Base-by-base conservation (phyloP, 192 early-diverging fungal genomes). In the Mortierella claussenii region DNA sequence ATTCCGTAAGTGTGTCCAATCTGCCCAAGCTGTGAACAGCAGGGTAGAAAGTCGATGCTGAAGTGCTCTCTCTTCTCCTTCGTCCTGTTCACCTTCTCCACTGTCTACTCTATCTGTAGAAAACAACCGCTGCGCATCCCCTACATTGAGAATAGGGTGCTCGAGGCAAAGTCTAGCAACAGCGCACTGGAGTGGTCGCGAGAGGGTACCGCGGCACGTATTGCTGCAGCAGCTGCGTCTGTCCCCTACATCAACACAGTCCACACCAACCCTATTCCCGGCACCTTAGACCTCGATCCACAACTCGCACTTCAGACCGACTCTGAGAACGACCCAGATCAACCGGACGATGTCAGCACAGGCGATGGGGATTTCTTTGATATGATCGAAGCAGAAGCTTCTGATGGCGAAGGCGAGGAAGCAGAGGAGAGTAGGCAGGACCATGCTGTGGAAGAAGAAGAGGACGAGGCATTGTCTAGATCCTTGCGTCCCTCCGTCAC, bases 111-210 rank as follows among this genome's bases (percentile, higher is more conserved):
- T 23, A 23, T 15, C 4, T n/a, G 45, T 49, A 75, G 71, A 7
- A 75, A 75, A 33, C 55, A 65, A 30, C 71, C 71, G 3, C 52
- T 75, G 42, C 40, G 71, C 24, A 75, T 75, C 52, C 63, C 62
- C 4, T 75, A 65, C 30, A 55, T 60, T 33, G 63, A 75, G 51
- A 75, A 66, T 55, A 33, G 63, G 11, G 71, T 75, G 1, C 51
- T 75, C 13, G 63, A 75, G 1, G 56, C 66, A 15, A 30, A 65
- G 5, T 60, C 57, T 3, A 63, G 57, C 32, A 53, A 75, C 51
- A 75, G 63, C 11, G 30, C 27, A 13, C 57, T 66, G 23, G 71
- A 60, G 24, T 75, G 71, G 71, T 75, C 71, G 10, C 55, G 62
- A 52, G 63, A 66, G 10, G 57, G 49, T 0, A 75, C 71, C 1